phyloP scores from a whole-genome alignment of 768 basidiomycete genomes.

The Gymnopilus junonius region DNA sequence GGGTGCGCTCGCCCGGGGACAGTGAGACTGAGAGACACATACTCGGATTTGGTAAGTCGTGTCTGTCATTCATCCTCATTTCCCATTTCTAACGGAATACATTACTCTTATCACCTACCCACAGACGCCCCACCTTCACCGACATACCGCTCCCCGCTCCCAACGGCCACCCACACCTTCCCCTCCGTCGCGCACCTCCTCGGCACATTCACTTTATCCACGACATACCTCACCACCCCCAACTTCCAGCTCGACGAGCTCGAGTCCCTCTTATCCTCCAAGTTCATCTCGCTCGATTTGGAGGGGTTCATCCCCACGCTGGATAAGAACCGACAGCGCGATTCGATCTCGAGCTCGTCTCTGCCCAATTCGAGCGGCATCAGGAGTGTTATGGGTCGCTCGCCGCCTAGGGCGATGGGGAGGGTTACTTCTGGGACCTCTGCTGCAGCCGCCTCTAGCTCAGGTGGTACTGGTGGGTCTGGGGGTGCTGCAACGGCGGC shows the following conservation, averaged over 20 bases:
- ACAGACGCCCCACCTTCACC: conserved; percentile 11
- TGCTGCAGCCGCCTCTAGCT: too few species aligned
- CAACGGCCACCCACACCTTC: conserved; percentile 63
- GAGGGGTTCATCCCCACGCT: conserved; percentile 78
- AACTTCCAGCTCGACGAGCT: conserved; percentile 77
- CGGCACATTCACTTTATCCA: conserved; percentile 64
- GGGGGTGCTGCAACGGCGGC: too few species aligned
- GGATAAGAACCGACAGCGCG: conserved; percentile 63
- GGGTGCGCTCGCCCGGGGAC: conserved; percentile 28
- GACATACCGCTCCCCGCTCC: conserved; percentile 31
- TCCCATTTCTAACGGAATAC: not conserved
- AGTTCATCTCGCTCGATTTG: conserved; percentile 69
- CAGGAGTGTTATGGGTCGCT: conserved; percentile 22
- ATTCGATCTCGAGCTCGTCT: conserved; percentile 48
- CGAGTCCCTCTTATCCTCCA: conserved; percentile 75
- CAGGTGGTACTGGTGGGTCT: too few species aligned
- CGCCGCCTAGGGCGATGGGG: conserved; percentile 25
- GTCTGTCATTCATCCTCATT: not conserved
- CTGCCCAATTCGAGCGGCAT: conserved; percentile 23
- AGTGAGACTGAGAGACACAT: conserved; percentile 25
- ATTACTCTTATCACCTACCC: not conserved
- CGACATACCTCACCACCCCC: conserved; percentile 68
- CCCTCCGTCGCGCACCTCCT: conserved; percentile 68
- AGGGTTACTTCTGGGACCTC: conserved; percentile 20
- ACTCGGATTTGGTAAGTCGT: conserved; percentile 44